Percentiles rank a stretch among this genome's conserved stretches.
Conservation (phyloP, 1,284 basidiomycete species). For the Ceratobasidium sp. region DNA sequence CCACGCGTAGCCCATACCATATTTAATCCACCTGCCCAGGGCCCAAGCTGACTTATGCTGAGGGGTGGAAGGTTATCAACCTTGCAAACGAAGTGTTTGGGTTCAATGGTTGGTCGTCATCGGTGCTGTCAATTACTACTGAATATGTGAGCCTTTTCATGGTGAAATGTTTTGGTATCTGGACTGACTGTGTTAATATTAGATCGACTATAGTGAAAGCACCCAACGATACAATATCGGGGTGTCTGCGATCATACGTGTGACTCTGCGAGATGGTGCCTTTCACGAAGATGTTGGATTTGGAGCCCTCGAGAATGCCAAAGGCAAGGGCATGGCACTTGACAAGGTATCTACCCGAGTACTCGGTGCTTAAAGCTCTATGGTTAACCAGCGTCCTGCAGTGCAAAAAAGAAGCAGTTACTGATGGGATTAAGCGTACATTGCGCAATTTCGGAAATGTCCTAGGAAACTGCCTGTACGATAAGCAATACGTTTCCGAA, state of each 20-base stretch:
- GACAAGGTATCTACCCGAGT: conserved; percentile 78
- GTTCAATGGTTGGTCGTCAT: conserved; percentile 97
- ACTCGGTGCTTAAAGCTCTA: neutral
- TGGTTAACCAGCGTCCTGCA: conserved; percentile 54
- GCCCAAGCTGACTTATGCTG: conserved; percentile 90
- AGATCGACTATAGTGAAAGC: conserved; percentile 75
- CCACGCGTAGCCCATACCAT: neutral
- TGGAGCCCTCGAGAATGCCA: conserved; percentile 86
- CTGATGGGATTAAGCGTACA: conserved; percentile 91
- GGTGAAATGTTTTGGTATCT: conserved; percentile 60
- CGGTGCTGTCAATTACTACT: conserved; percentile 78
- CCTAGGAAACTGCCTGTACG: conserved; percentile 95
- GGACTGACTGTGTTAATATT: neutral
- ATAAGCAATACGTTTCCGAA: conserved; percentile 87
- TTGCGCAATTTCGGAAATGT: conserved; percentile 94
- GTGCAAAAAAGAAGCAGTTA: conserved; percentile 98
- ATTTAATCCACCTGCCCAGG: conserved; percentile 54
- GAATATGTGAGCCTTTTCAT: conserved; percentile 60
- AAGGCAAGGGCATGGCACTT: conserved; percentile 84
- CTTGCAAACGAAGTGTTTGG: conserved; percentile 99
- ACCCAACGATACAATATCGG: conserved; percentile 76
- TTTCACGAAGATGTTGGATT: conserved; percentile 96
- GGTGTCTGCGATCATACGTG: conserved; percentile 85
- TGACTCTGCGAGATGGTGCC: conserved; percentile 88
- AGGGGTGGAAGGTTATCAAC: conserved; percentile 97